Evolutionary conservation across 1,284 basidiomycete species (phyloP), one percentile per base, ranked within the genome.

Genomic region (Cystobasidium sp.): DNA sequence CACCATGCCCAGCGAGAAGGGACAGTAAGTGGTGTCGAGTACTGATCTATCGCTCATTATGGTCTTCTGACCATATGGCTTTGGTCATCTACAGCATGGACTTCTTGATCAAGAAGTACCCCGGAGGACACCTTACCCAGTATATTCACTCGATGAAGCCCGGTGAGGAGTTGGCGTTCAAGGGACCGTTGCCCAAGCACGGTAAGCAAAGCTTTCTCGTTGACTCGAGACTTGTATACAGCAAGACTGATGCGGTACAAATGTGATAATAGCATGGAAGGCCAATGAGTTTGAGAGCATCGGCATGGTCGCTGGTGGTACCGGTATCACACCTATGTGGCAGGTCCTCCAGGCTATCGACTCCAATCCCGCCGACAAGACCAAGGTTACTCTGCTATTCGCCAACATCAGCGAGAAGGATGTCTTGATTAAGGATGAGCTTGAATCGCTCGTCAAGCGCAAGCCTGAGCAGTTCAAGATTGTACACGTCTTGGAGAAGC

Each of bases 301-400:
- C 75, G 91, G 90, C 49, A 86, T 96, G 81, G 91, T 98, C 79
- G 93, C 92, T 55, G 96, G 96, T 75, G 93, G 93, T 59, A 90
- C 87, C 76, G 93, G 93, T 80, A 92, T 84, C 77, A 86, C 85
- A 16, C 85, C 85, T 31, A 84, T 85, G 80, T 85, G 83, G 78
- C 85, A 86, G 79, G 80, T 79, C 53, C 43, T 76, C 8, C 81
- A 84, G 76, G 76, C 80, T 44, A 83, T 82, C 64, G 79, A 80
- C 52, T 68, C 76, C 58, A 80, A 85, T 81, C 81, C 85, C 1
- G 88, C 91, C 78, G 97, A 99, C 88, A 94, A 91, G 85, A 98
- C 97, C 77, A 94, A 95, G 82, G 96, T 93, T 84, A 97, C 91
- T 64, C 86, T 98, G 72, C 84, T 99, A 80, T 98, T 92, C 84